These are phyloP conservation scores for Vitis rupestris DNA, from an alignment of 164 flowering plant species.

Conservation along the genomic window DNA sequence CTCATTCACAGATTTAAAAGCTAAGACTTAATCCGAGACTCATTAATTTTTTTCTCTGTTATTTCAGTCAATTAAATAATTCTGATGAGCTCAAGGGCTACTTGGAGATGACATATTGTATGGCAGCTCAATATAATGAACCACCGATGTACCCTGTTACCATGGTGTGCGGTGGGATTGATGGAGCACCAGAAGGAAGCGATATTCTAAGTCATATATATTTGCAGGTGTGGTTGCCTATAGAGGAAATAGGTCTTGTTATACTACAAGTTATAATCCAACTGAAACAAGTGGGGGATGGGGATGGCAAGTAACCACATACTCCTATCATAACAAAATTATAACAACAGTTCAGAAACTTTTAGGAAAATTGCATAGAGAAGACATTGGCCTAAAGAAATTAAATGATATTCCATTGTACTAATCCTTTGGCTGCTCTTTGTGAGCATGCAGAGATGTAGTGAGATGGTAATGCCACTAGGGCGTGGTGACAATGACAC, in stretches of 20 bases:
- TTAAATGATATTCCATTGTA: not conserved
- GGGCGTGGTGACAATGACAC: constrained; percentile 39
- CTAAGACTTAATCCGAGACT: no score
- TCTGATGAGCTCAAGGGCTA: constrained; percentile 23
- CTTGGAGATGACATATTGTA: constrained; percentile 15
- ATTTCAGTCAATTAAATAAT: constrained; percentile 11
- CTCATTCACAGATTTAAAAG: no score
- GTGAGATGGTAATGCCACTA: constrained; percentile 62
- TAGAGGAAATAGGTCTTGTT: constrained; percentile 20
- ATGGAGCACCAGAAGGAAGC: constrained; percentile 9
- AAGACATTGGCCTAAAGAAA: no score
- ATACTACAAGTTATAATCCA: not conserved
- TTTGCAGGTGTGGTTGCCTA: constrained; percentile 27
- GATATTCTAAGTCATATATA: constrained; percentile 22
- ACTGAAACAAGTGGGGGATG: constrained; percentile 24
- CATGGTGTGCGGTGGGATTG: constrained; percentile 22
- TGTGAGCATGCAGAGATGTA: constrained; percentile 40
- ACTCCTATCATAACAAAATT: not conserved
- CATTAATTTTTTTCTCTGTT: not conserved
- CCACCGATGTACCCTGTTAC: constrained; percentile 20
- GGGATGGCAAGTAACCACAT: constrained; percentile 43
- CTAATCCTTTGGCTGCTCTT: not conserved
- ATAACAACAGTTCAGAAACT: not conserved
- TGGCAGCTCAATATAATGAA: constrained; percentile 27
- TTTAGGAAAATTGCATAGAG: no score